Conservation (phyloP, 306 rosid species). For the Purshia tridentata region DNA sequence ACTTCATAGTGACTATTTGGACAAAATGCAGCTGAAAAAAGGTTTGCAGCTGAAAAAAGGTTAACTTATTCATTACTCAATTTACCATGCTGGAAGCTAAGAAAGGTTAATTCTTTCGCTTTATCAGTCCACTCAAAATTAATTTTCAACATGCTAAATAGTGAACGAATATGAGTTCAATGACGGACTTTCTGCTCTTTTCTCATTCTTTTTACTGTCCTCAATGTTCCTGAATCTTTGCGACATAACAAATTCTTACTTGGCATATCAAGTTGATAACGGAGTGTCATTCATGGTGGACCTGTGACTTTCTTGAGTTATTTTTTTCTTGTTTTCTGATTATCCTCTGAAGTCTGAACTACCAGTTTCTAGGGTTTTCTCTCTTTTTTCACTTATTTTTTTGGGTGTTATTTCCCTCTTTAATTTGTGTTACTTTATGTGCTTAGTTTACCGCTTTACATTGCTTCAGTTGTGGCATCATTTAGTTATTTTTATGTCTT, state of each 20-base stretch:
- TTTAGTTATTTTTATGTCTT: constrained; percentile 13
- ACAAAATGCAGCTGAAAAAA: background rate
- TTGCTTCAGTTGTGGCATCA: background rate
- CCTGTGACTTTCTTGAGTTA: background rate
- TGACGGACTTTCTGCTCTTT: background rate
- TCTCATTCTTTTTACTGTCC: constrained; percentile 1
- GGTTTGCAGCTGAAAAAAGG: background rate
- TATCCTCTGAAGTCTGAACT: background rate
- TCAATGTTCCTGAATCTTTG: background rate
- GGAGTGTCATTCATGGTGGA: background rate
- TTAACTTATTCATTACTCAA: background rate
- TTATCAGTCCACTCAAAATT: background rate
- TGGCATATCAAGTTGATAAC: background rate
- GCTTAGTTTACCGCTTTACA: constrained; percentile 3
- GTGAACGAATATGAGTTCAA: background rate
- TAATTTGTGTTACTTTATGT: background rate
- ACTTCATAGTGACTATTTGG: background rate
- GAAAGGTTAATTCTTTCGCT: background rate
- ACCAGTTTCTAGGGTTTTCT: background rate
- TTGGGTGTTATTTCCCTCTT: background rate
- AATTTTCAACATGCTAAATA: background rate
- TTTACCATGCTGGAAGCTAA: background rate
- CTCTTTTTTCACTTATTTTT: background rate
- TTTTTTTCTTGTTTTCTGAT: background rate
- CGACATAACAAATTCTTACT: background rate